phyloP scores from a whole-genome alignment of 2,329 filamentous ascomycete genomes.

The Hypomyces rosellus region DNA sequence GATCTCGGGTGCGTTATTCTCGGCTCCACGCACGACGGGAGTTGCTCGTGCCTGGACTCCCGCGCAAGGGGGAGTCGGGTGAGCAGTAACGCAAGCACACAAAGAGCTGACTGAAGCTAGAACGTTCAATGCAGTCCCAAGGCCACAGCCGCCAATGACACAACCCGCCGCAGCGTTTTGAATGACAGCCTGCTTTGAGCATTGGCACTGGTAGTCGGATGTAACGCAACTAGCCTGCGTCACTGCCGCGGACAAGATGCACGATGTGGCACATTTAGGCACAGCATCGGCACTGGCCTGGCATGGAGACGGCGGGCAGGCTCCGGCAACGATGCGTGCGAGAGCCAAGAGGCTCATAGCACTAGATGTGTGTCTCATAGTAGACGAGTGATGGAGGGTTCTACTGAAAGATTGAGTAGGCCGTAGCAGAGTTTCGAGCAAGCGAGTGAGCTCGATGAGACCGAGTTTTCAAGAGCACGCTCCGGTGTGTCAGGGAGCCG shows the following conservation, averaged over 20 bases:
- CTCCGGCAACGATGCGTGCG: conserved; percentile 12
- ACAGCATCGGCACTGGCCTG: conserved; percentile 20
- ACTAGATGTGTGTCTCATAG: conserved; percentile 4
- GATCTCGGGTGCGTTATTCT: neutral
- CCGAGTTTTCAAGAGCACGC: neutral
- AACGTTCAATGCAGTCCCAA: conserved; percentile 12
- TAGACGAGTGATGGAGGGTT: neutral
- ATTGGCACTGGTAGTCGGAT: conserved; percentile 21
- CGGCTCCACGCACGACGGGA: no score
- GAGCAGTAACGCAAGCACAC: conserved; percentile 20
- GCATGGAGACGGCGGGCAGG: conserved; percentile 20
- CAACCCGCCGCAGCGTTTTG: conserved; percentile 17
- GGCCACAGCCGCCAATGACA: conserved; percentile 18
- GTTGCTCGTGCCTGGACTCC: no score
- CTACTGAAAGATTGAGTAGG: neutral
- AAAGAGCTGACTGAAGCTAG: conserved; percentile 16
- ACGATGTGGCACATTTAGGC: conserved; percentile 17
- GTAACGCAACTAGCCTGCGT: conserved; percentile 16
- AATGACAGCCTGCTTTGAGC: conserved; percentile 17
- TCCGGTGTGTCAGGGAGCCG: neutral
- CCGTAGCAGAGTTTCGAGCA: neutral
- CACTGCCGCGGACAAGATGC: conserved; percentile 21
- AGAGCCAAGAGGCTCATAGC: conserved; percentile 15
- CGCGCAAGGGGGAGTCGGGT: conserved; percentile 17
- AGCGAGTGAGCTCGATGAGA: neutral